Evolutionary conservation across 2,329 filamentous ascomycete genomes (phyloP).

Genomic region (Hymenoscyphus fructigenus): DNA sequence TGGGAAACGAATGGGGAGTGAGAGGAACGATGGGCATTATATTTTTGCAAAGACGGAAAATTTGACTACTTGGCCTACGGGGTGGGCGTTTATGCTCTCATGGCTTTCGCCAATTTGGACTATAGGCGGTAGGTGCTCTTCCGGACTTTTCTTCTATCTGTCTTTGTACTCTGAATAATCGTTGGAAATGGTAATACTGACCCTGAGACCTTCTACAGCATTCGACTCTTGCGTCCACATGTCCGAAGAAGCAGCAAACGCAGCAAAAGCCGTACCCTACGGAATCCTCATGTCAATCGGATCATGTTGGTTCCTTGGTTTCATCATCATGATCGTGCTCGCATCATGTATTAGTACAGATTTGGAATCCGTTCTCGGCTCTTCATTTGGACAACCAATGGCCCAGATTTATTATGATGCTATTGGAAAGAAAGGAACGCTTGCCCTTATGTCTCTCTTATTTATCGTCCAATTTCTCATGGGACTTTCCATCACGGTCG

Average conservation of each 20-base stretch:
- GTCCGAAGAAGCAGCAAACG: slow-evolving; percentile 60
- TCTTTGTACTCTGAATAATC: too few species aligned
- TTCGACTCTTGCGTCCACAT: slow-evolving; percentile 61
- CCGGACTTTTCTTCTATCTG: too few species aligned
- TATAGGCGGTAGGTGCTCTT: too few species aligned
- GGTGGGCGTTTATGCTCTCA: slow-evolving; percentile 58
- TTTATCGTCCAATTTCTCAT: slow-evolving; percentile 64
- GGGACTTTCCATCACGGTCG: slow-evolving; percentile 57
- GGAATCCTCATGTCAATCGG: slow-evolving; percentile 59
- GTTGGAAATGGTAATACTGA: too few species aligned
- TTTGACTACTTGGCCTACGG: slow-evolving; percentile 55
- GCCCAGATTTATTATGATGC: slow-evolving; percentile 59
- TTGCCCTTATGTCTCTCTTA: slow-evolving; percentile 58
- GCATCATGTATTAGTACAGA: slow-evolving; percentile 56
- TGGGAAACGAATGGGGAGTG: slow-evolving; percentile 39
- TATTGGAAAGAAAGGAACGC: slow-evolving; percentile 56
- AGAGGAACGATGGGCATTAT: slow-evolving; percentile 45
- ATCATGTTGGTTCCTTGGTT: slow-evolving; percentile 56
- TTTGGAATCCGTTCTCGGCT: slow-evolving; percentile 47
- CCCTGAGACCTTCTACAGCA: too few species aligned
- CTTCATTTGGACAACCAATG: slow-evolving; percentile 55
- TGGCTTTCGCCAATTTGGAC: slow-evolving; percentile 65
- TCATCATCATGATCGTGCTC: slow-evolving; percentile 56
- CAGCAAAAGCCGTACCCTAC: slow-evolving; percentile 56
- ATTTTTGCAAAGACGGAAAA: slow-evolving; percentile 59